A percentile compares a stretch with the other conserved stretches of the same genome.
Evolutionary conservation across 2,329 filamentous ascomycete genomes (phyloP).

Genomic region (Colletotrichum sansevieriae): DNA sequence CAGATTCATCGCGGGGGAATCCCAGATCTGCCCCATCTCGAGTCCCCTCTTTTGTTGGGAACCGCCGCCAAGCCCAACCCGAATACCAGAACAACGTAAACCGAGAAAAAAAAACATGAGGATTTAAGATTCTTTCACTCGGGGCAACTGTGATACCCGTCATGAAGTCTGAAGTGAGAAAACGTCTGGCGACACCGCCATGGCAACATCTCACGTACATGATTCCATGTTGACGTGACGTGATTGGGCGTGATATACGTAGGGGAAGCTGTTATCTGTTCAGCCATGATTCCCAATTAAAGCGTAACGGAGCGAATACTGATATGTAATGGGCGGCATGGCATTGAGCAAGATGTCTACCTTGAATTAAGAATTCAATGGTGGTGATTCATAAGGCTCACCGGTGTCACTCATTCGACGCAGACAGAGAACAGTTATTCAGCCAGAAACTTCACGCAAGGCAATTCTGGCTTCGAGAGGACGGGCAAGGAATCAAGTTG

Average conservation of each 20-base stretch:
- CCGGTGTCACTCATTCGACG: too few relatives aligned
- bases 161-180: neutral
- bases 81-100: neutral
- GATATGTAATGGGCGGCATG: too few relatives aligned
- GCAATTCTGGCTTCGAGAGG: too few relatives aligned
- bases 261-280: too few relatives aligned
- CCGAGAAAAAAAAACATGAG: neutral
- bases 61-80: neutral
- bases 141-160: neutral
- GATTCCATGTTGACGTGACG: neutral
- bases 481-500: too few relatives aligned
- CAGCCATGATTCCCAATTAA: too few relatives aligned
- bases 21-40: constrained; percentile 12
- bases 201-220: constrained; percentile 7
- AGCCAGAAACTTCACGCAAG: too few relatives aligned
- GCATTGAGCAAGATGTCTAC: too few relatives aligned
- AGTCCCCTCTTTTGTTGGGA: constrained; percentile 34
- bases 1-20: constrained; percentile 27
- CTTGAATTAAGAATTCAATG: too few relatives aligned
- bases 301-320: neutral
- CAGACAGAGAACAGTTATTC: too few relatives aligned
- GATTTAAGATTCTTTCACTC: neutral
- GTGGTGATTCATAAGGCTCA: too few relatives aligned
- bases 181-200: neutral
- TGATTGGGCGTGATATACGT: neutral